These are phyloP conservation scores for Hanseniaspora lindneri DNA, from an alignment of 805 yeast species.

Conservation along the genomic window DNA sequence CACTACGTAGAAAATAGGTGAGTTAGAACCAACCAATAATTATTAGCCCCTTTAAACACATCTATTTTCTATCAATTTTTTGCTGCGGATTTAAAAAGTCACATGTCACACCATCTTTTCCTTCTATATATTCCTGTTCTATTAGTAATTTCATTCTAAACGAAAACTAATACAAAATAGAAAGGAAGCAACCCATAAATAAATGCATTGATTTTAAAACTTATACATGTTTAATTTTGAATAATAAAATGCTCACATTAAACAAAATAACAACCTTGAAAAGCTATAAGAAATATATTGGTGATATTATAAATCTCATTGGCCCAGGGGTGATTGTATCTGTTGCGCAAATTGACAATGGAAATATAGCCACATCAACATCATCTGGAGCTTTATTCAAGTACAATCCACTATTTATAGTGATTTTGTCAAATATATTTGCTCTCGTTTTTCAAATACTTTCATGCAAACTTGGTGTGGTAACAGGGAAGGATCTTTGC, in stretches of 20 bases:
- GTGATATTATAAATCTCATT: conserved; percentile 9
- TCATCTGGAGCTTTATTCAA: conserved; percentile 74
- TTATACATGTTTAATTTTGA: neutral
- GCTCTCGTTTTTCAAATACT: conserved; percentile 75
- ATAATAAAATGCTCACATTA: neutral
- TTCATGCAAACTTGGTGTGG: conserved; percentile 77
- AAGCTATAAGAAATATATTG: conserved; percentile 7
- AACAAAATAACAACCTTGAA: neutral
- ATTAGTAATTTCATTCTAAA: too few relatives aligned
- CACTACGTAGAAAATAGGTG: too few relatives aligned
- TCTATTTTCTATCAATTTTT: too few relatives aligned
- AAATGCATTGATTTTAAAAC: too few relatives aligned
- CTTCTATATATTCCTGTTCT: too few relatives aligned
- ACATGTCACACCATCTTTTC: too few relatives aligned
- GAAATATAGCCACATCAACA: conserved; percentile 82
- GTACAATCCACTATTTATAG: conserved; percentile 59
- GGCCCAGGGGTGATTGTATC: conserved; percentile 35
- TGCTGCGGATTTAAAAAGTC: too few relatives aligned
- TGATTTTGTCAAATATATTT: conserved; percentile 66
- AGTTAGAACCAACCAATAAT: too few relatives aligned
- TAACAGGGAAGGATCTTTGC: conserved; percentile 80
- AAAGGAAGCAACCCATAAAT: too few relatives aligned
- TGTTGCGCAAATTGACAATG: conserved; percentile 91
- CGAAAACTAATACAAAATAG: too few relatives aligned
- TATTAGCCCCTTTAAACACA: too few relatives aligned